Base-by-base conservation (phyloP, 1,139 yeast species). In the Geotrichum bryndzae region DNA sequence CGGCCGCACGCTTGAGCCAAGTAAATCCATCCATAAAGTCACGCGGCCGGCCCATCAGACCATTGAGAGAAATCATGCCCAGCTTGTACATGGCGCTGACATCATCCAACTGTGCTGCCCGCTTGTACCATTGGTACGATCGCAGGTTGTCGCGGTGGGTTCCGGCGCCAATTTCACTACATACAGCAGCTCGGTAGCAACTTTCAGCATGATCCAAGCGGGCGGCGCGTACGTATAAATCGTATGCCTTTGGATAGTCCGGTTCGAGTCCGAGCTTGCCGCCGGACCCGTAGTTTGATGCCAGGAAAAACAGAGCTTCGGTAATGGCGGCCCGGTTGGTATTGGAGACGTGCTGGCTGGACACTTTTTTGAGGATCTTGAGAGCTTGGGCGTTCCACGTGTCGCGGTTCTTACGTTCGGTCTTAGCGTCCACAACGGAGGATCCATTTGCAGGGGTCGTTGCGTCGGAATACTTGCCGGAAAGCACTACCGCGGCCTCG, bases 121-220 rank as follows among this genome's bases (percentile, higher is more conserved):
- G 76, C 54, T 78, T 76, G 72, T 84, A 86, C 76, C 81, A 84
- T 11, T 74, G 68, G 45, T 84, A 73, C 11, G 89, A 85, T 61
- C 77, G 77, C 38, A 71, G 78, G 11, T 72, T 63, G 69, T 81
- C 83, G 61, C 74, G 73, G 55, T 74, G 70, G 41, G 80, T 77
- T 2, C 92, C 92, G 52, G 85, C 82, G 1, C 88, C 89, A 62
- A 83, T 77, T 69, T 87, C 92, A 68, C 80, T 80, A 68, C 89
- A 84, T 25, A 86, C 87, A 1, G 87, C 92, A 1, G 84, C 80
- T 56, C 91, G 76, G 73, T 85, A 87, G 60, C 85, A 81, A 7
- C 87, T 85, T 58, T 81, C 82, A 0, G 84, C 76, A 68, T 85
- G 85, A 18, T 82, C 80, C 48, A 78, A 77, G 56, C 77, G 76